Conservation (phyloP, 768 basidiomycete species). For the Butyriboletus loyo region DNA sequence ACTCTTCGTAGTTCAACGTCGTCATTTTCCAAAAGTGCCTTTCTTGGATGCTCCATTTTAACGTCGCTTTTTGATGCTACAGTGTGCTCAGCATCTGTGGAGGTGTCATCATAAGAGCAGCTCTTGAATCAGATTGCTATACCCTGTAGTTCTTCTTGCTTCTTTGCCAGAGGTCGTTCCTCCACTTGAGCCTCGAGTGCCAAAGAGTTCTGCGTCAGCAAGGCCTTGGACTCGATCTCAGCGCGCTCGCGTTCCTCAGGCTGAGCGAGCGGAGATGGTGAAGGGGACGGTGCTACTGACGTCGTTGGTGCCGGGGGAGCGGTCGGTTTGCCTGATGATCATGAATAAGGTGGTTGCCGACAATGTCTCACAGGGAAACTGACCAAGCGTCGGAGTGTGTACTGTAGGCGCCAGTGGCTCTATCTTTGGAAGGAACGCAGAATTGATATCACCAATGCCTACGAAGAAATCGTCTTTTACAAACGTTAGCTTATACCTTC, state of each 20-base stretch:
- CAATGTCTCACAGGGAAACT: constrained; percentile 4
- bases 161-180: constrained; percentile 82
- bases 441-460: constrained; percentile 98
- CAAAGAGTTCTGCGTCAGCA: constrained; percentile 67
- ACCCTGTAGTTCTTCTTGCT: constrained; percentile 74
- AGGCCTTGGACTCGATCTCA: constrained; percentile 48
- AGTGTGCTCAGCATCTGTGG: constrained; percentile 11
- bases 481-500: neutral
- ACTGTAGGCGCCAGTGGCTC: constrained; percentile 40
- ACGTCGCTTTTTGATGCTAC: constrained; percentile 21
- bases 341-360: neutral
- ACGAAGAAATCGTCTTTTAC: constrained; percentile 91
- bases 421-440: constrained; percentile 83
- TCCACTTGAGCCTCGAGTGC: constrained; percentile 83
- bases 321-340: constrained; percentile 20
- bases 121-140: constrained; percentile 26
- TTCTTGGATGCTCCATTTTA: constrained; percentile 50
- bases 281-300: constrained; percentile 8
- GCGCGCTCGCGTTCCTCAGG: constrained; percentile 43
- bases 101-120: neutral
- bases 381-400: constrained; percentile 23
- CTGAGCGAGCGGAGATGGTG: constrained; percentile 9
- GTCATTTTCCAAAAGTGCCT: constrained; percentile 83
- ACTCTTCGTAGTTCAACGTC: constrained; percentile 81
- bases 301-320: constrained; percentile 17